Evolutionary conservation across 306 rosid genomes (phyloP).

Genomic region (Acacia melanoxylon): DNA sequence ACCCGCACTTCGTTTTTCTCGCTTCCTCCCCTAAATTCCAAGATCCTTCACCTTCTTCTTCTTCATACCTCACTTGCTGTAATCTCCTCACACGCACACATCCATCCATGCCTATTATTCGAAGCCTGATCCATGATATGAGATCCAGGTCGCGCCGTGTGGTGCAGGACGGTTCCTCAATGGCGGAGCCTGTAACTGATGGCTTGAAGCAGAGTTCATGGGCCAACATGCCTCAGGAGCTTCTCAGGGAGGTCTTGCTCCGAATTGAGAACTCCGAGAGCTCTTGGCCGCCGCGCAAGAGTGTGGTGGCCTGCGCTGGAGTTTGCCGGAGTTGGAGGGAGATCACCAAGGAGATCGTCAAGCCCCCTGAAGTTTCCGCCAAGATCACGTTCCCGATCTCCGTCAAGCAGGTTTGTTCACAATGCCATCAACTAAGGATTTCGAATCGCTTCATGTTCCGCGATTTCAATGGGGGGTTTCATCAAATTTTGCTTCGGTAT

Average conservation of each 20-base stretch:
- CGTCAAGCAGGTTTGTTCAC: slow-evolving; percentile 74
- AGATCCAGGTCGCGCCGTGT: slow-evolving; percentile 75
- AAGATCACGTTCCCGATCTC: slow-evolving; percentile 90
- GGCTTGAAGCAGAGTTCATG: slow-evolving; percentile 72
- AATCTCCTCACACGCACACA: background rate
- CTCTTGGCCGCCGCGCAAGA: slow-evolving; percentile 82
- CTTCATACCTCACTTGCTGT: background rate
- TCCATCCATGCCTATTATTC: slow-evolving; percentile 49
- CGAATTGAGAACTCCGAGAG: slow-evolving; percentile 78
- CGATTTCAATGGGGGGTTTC: background rate
- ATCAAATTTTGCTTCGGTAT: background rate
- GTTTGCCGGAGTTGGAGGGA: slow-evolving; percentile 93
- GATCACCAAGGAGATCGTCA: slow-evolving; percentile 79
- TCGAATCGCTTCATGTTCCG: background rate
- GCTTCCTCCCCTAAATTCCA: background rate
- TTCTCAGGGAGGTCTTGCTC: slow-evolving; percentile 74
- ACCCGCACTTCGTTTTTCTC: background rate
- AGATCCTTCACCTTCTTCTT: background rate
- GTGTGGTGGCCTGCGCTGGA: slow-evolving; percentile 90
- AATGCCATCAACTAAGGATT: background rate
- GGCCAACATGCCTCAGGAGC: slow-evolving; percentile 96
- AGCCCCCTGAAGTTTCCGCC: slow-evolving; percentile 66
- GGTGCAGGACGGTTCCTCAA: slow-evolving; percentile 50
- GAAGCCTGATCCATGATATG: slow-evolving; percentile 69
- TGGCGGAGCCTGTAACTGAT: slow-evolving; percentile 24